These are phyloP conservation scores for Blastomyces gilchristii DNA, from an alignment of 2,329 filamentous ascomycete species.

Conservation along the genomic window DNA sequence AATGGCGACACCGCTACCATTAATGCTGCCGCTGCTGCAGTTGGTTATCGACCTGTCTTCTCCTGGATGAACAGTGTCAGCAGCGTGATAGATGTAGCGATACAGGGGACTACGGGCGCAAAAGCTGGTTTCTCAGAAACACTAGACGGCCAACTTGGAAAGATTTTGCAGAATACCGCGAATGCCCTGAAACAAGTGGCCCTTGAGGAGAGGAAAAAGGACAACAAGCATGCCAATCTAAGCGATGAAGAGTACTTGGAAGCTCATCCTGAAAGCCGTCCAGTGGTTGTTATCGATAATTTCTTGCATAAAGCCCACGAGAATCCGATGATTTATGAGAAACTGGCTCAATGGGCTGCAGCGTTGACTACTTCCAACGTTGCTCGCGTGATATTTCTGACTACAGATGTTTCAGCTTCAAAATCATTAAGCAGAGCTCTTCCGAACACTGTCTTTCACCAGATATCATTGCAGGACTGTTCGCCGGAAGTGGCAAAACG, in stretches of 20 bases:
- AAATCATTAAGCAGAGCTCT: slow-evolving; percentile 80
- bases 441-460: slow-evolving; percentile 81
- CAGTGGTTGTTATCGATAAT: slow-evolving; percentile 83
- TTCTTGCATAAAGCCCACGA: slow-evolving; percentile 72
- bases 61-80: slow-evolving; percentile 94
- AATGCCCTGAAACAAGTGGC: slow-evolving; percentile 69
- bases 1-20: slow-evolving; percentile 81
- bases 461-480: slow-evolving; percentile 76
- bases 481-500: slow-evolving; percentile 76
- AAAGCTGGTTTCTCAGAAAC: slow-evolving; percentile 94
- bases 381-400: slow-evolving; percentile 90
- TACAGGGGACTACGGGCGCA: slow-evolving; percentile 85
- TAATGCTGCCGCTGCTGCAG: slow-evolving; percentile 64
- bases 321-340: slow-evolving; percentile 57
- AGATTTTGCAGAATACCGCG: slow-evolving; percentile 78
- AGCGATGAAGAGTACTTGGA: slow-evolving; percentile 82
- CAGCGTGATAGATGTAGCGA: slow-evolving; percentile 82
- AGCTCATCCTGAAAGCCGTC: slow-evolving; percentile 70
- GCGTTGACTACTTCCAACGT: slow-evolving; percentile 74
- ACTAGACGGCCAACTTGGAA: slow-evolving; percentile 74
- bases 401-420: slow-evolving; percentile 76
- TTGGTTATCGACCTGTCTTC: slow-evolving; percentile 88
- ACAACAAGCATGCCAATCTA: slow-evolving; percentile 61
- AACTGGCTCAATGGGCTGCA: slow-evolving; percentile 82
- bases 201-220: slow-evolving; percentile 56